Conservation (phyloP, 495 filamentous ascomycete species). For the Entonaema liquescens region DNA sequence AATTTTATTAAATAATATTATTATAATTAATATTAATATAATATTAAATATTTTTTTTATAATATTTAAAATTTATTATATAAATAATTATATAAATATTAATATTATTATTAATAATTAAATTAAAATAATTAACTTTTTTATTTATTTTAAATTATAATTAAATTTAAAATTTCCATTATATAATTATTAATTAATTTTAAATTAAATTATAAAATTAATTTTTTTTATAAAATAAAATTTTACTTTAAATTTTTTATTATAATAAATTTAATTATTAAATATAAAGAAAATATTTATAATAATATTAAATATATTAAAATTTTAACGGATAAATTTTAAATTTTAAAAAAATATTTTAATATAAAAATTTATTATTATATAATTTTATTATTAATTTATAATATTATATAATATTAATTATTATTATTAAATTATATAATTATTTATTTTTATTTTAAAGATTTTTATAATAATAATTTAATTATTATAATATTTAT, state of each 20-base stretch:
- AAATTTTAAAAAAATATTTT: neutral
- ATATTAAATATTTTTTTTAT: neutral
- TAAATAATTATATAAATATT: neutral
- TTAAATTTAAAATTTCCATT: neutral
- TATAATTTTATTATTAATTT: neutral
- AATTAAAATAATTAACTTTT: neutral
- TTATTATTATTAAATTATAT: neutral
- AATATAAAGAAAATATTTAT: neutral
- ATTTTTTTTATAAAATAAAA: slow-evolving; percentile 4
- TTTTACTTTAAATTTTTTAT: neutral
- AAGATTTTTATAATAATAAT: slow-evolving; percentile 3
- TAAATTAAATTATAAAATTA: neutral
- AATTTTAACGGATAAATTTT: neutral
- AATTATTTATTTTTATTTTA: slow-evolving; percentile 10
- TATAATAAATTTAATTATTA: neutral
- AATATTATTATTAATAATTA: slow-evolving; percentile 6
- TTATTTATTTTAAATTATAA: neutral
- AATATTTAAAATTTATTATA: neutral
- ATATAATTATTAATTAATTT: neutral
- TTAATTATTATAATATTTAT: slow-evolving; percentile 2
- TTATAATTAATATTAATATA: neutral
- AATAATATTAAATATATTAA: neutral
- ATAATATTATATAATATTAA: neutral
- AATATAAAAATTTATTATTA: neutral
- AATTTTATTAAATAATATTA: neutral